A percentile compares a stretch with the other conserved stretches of the same genome.
These are phyloP conservation scores for Sclerotinia spermophila DNA, from an alignment of 2,329 filamentous ascomycete species.

Conservation along the genomic window DNA sequence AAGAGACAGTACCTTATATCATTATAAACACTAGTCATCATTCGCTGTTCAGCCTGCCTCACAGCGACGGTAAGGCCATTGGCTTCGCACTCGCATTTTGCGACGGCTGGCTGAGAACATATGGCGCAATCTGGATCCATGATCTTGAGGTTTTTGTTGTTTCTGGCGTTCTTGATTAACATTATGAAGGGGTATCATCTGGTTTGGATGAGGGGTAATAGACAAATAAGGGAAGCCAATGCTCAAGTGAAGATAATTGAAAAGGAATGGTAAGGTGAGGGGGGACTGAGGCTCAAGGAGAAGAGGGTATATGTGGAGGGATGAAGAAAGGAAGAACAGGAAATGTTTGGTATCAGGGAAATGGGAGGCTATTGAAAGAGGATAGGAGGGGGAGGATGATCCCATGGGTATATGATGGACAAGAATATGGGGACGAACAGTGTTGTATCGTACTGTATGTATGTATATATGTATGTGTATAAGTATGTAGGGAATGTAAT, in stretches of 20 bases:
- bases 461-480: background rate
- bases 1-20: slow-evolving; percentile 55
- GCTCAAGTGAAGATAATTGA: background rate
- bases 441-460: slow-evolving; percentile 1
- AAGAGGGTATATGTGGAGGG: background rate
- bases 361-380: background rate
- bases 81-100: slow-evolving; percentile 63
- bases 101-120: slow-evolving; percentile 56
- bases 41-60: slow-evolving; percentile 58
- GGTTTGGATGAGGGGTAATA: background rate
- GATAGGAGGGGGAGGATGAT: background rate
- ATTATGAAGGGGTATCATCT: slow-evolving; percentile 31
- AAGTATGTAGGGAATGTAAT: background rate
- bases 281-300: background rate
- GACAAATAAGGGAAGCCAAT: background rate
- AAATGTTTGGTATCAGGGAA: background rate
- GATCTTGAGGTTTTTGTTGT: slow-evolving; percentile 47
- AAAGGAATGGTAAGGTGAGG: background rate
- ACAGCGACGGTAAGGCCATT: slow-evolving; percentile 61
- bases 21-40: slow-evolving; percentile 60
- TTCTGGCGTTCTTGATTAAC: slow-evolving; percentile 31
- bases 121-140: slow-evolving; percentile 70
- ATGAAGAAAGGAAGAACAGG: background rate
- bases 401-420: slow-evolving; percentile 1
- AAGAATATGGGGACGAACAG: background rate